Base-by-base conservation (phyloP, 1,139 yeast genomes). In the Lodderomyces orthopsilosis region DNA sequence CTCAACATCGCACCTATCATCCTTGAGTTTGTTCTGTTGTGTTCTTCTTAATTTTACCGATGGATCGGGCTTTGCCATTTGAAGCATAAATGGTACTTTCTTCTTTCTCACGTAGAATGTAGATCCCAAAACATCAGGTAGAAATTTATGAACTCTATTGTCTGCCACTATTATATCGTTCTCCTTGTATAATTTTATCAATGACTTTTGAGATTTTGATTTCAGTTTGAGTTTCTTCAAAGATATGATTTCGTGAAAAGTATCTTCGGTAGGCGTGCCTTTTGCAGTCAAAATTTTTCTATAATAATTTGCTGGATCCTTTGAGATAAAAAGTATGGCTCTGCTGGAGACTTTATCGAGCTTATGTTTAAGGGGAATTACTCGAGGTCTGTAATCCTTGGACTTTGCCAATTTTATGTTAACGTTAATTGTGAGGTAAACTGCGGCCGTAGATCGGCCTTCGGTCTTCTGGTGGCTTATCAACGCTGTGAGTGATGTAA, bases 161-260 rank as follows among this genome's bases (percentile, higher is more conserved):
- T 85, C 93, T 4, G 84, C 79, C 13, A 85, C 70, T 2, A 85
- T 69, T n/a, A 81, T 50, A 54, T 84, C 93, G 55, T 74, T 80
- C 38, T 83, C 87, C 47, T 75, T 76, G 54, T 66, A 80, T 2
- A 83, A 51, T 41, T 70, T 72, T 2, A 46, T 38, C 42, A 66
- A 65, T 32, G 75, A 52, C n/a, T 68, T 63, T 46, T 70, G 75
- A 41, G 74, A 76, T 37, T 64, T 65, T 19, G 75, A 66, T 26
- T 78, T 58, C 34, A 68, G 62, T 55, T 72, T 78, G 44, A 84
- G 55, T 52, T 77, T 82, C 51, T 79, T 79, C 37, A 82, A 63
- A 8, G 87, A 74, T 30, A 77, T 66, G 15, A 84, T 75, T 37
- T 79, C 79, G 44, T 75, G 74, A 58, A 84, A 83, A 6, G 64